Conservation (phyloP, 768 basidiomycete species). For the Mycena rebaudengoi region DNA sequence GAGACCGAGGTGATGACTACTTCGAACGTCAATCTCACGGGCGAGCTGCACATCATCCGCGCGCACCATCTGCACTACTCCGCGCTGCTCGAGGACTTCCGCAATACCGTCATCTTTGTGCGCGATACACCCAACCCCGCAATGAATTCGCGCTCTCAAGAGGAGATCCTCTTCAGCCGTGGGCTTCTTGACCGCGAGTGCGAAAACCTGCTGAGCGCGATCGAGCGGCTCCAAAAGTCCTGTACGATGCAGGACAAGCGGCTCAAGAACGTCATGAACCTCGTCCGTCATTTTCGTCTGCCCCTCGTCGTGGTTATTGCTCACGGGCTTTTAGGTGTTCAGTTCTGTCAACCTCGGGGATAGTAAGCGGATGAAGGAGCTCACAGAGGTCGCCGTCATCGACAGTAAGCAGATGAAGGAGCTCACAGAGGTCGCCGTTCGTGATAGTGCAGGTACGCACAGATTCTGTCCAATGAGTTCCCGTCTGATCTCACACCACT, state of each 20-base stretch:
- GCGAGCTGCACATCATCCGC: slow-evolving; percentile 63
- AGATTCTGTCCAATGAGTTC: background rate
- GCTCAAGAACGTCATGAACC: slow-evolving; percentile 60
- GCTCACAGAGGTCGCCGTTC: slow-evolving; percentile 60
- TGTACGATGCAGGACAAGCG: slow-evolving; percentile 56
- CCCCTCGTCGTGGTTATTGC: too few species aligned
- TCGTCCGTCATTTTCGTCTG: too few species aligned
- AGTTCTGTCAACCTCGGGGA: slow-evolving; percentile 67
- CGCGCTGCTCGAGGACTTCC: slow-evolving; percentile 63
- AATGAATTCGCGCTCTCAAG: slow-evolving; percentile 46
- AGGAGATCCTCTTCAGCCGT: slow-evolving; percentile 38
- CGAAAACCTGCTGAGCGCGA: slow-evolving; percentile 57
- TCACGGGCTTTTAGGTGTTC: slow-evolving; percentile 65
- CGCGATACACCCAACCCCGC: slow-evolving; percentile 60
- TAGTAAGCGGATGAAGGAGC: slow-evolving; percentile 56
- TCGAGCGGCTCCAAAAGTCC: slow-evolving; percentile 51
- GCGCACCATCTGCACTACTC: slow-evolving; percentile 69
- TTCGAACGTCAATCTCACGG: slow-evolving; percentile 54
- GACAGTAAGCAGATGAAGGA: slow-evolving; percentile 58
- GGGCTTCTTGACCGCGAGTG: slow-evolving; percentile 55
- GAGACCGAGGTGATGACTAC: slow-evolving; percentile 58
- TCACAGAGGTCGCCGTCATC: slow-evolving; percentile 60
- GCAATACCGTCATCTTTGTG: slow-evolving; percentile 61
- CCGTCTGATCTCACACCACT: background rate
- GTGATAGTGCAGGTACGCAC: slow-evolving; percentile 57